These are phyloP conservation scores for Coemansia sp. DNA, from an alignment of 192 early-diverging fungal species.

Conservation along the genomic window DNA sequence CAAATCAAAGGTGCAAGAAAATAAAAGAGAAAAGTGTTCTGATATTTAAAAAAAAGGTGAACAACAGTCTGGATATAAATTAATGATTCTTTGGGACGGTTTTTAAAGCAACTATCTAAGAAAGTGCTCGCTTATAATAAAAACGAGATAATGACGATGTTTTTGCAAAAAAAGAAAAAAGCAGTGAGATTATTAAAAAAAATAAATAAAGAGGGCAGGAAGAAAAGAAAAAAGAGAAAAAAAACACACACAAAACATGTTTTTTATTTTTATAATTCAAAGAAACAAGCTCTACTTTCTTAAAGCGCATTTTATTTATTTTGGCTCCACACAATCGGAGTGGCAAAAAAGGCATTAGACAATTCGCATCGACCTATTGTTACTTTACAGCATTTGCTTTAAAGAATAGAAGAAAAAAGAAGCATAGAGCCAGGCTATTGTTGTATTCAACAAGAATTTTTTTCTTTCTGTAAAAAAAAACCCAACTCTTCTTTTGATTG, in stretches of 20 bases:
- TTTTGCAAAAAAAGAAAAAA: too few relatives aligned
- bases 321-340: neutral
- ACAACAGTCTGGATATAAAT: neutral
- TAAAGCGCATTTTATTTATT: neutral
- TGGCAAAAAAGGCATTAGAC: constrained; percentile 2
- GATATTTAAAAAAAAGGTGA: neutral
- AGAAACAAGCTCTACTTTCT: too few relatives aligned
- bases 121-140: too few relatives aligned
- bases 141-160: too few relatives aligned
- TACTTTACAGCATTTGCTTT: neutral
- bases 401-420: constrained; percentile 1
- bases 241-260: constrained; percentile 1
- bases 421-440: neutral
- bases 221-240: constrained; percentile 3
- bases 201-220: neutral
- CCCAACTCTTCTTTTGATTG: too few relatives aligned
- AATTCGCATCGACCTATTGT: neutral
- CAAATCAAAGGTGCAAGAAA: too few relatives aligned
- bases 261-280: constrained; percentile 5
- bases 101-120: too few relatives aligned
- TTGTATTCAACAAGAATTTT: neutral
- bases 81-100: too few relatives aligned
- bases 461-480: too few relatives aligned
- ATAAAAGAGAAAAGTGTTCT: too few relatives aligned
- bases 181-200: too few relatives aligned